These are phyloP conservation scores for Hermanozyma aechmeae DNA, from an alignment of 805 yeast species.

Conservation along the genomic window DNA sequence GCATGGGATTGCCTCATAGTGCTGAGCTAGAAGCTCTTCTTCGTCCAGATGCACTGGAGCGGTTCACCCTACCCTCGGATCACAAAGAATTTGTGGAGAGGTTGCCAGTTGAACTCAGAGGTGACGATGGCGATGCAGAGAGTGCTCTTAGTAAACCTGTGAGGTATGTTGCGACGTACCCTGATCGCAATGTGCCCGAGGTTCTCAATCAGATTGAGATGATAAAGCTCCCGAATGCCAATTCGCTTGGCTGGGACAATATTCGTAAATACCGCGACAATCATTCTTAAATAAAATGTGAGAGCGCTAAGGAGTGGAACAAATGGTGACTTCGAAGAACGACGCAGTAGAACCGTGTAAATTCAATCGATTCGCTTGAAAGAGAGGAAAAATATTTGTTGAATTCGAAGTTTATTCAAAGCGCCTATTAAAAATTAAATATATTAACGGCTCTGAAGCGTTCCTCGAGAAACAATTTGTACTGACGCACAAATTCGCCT, in stretches of 20 bases:
- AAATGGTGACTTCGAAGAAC: too few species aligned
- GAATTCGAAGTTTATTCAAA: too few species aligned
- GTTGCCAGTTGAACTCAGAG: conserved; percentile 26
- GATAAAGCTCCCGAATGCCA: conserved; percentile 33
- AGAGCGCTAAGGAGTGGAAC: too few species aligned
- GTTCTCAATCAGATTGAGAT: conserved; percentile 28
- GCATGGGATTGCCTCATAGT: too few species aligned
- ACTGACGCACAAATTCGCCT: too few species aligned
- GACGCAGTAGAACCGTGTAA: too few species aligned
- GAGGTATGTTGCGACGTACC: conserved; percentile 20
- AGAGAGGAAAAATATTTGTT: too few species aligned
- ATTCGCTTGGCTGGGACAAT: conserved; percentile 36
- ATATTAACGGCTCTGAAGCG: too few species aligned
- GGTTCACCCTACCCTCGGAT: conserved; percentile 25
- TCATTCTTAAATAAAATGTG: too few species aligned
- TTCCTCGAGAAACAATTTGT: too few species aligned
- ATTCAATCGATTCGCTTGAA: too few species aligned
- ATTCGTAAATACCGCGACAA: conserved; percentile 19
- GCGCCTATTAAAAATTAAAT: too few species aligned
- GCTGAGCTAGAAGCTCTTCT: conserved; percentile 9
- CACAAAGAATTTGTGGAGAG: conserved; percentile 22
- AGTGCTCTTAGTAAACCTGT: conserved; percentile 24
- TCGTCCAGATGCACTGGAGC: conserved; percentile 9
- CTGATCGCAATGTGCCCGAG: conserved; percentile 24
- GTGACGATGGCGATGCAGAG: conserved; percentile 7